Evolutionary conservation across 108 stramenopile genomes (phyloP), one percentile per base, ranked within the genome.

Genomic region (Cylindrotheca closterium): DNA sequence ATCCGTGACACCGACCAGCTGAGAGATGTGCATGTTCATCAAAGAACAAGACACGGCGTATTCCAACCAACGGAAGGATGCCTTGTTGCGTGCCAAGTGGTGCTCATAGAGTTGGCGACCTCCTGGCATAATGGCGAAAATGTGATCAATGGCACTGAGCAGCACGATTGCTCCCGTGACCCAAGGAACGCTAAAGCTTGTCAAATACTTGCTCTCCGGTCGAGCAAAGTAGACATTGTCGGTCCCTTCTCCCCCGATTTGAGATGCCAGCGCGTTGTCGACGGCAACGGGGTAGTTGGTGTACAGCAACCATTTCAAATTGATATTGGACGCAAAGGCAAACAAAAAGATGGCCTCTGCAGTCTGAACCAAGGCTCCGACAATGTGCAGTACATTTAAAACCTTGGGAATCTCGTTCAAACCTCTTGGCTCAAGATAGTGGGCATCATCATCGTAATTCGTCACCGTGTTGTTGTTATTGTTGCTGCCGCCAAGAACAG

Each of bases 1-100:
- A 56, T 71, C 70, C 12, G 70, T 66, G 29, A 77, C 58, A 27
- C 76, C 76, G 15, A 59, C 52, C 10, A 77, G 37, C 31, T 70
- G 69, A 54, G 69, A 63, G 67, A 77, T 60, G 55, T 73, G 57
- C 56, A 77, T 48, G 1, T 58, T 32, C 76, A 77, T 71, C 27
- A 77, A 26, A 27, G 60, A 57, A 2, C 47, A 47, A 7, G 70
- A 62, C 0, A 77, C 19, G 21, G 58, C 22, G 27, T 77, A 77
- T 45, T 77, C 76, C 12, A 58, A 28, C 76, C 76, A 77, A 8
- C 76, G 76, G 29, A 56, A 67, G 58, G 63, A 64, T 58, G 63
- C 67, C 37, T 71, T 57, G 56, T 65, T 31, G 3, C 65, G 57
- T 19, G 8, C 63, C 46, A 77, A 30, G 21, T 66, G 47, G 24